Base-by-base conservation (phyloP, 768 basidiomycete genomes). In the Mycena vitilis region DNA sequence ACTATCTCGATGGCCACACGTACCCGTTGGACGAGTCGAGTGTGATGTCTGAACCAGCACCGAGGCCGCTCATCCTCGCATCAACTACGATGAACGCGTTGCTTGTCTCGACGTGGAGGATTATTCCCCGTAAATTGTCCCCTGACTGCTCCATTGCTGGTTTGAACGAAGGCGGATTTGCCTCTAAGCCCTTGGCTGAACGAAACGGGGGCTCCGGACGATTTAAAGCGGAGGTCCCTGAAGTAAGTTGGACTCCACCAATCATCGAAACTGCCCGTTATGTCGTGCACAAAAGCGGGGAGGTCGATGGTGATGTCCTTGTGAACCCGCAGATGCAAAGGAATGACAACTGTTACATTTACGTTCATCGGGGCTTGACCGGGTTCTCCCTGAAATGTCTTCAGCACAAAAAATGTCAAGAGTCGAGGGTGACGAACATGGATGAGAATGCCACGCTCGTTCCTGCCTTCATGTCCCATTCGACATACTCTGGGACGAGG, bases 221-320 rank as follows among this genome's bases (percentile, higher is more conserved):
- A 63, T 40, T 54, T 63, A 34, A 63, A 63, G 4, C 62, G 62
- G 16, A 63, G 38, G 53, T 40, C 62, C n/a, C 44, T 11, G n/a
- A 63, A 63, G 3, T 15, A 22, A n/a, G 62, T 63, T 0, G 53
- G 62, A 37, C 62, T 63, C 62, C 62, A 63, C 62, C 62, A 63
- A 48, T 63, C 62, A 5, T 30, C 62, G 53, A 63, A 63, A 47
- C 8, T 23, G 42, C 44, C 34, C 0, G 44, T 34, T 12, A 63
- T 63, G 30, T 54, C 30, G 53, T 63, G 62, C 53, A 53, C 30
- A 36, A 63, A 63, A 30, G 36, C 22, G 7, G 61, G 9, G 16
- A 62, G 61, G 60, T 61, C 60, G 34, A 48, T 61, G 40, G 23
- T 44, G 20, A 63, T 47, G 36, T 63, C 62, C 13, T 55, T 63